A percentile compares a stretch with the other conserved stretches of the same genome.
Conservation (phyloP, 2,329 filamentous ascomycete genomes). For the Claviceps sp. region DNA sequence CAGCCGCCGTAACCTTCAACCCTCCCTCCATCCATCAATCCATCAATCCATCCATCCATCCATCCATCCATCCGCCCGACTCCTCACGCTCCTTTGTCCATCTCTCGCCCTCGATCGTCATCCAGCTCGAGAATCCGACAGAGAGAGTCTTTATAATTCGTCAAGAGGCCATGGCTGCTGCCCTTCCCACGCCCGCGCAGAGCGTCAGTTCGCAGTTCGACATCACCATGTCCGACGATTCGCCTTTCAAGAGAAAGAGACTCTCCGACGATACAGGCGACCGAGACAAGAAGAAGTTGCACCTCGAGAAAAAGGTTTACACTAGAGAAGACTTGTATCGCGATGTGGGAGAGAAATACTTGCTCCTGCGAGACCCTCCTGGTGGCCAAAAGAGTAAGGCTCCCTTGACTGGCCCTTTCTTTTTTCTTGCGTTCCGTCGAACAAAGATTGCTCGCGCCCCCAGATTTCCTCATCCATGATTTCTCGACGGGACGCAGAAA, state of each 20-base stretch:
- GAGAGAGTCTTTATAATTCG: slow-evolving; percentile 33
- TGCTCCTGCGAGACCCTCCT: slow-evolving; percentile 36
- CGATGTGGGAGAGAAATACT: slow-evolving; percentile 54
- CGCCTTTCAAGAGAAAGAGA: slow-evolving; percentile 49
- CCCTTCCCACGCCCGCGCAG: slow-evolving; percentile 48
- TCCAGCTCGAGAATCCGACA: slow-evolving; percentile 35
- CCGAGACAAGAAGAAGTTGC: slow-evolving; percentile 46
- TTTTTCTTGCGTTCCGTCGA: slow-evolving; percentile 3
- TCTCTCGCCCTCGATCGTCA: slow-evolving; percentile 39
- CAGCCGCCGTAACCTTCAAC: slow-evolving; percentile 19
- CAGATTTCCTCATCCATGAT: slow-evolving; percentile 3
- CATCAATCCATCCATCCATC: slow-evolving; percentile 40
- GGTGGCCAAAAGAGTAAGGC: slow-evolving; percentile 43
- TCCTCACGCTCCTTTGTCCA: slow-evolving; percentile 49
- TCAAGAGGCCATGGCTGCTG: slow-evolving; percentile 28
- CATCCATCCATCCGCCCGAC: slow-evolving; percentile 46
- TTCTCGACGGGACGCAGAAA: slow-evolving; percentile 10
- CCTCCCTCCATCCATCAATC: slow-evolving; percentile 20
- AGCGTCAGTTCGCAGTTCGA: slow-evolving; percentile 43
- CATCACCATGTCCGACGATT: slow-evolving; percentile 36
- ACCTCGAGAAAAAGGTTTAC: slow-evolving; percentile 46
- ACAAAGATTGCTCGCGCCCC: slow-evolving; percentile 2
- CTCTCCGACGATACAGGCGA: slow-evolving; percentile 41
- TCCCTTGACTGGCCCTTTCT: slow-evolving; percentile 29
- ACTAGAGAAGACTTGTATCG: slow-evolving; percentile 52